These are phyloP conservation scores for Pyrenophora graminea DNA, from an alignment of 2,329 filamentous ascomycete genomes.

Conservation along the genomic window DNA sequence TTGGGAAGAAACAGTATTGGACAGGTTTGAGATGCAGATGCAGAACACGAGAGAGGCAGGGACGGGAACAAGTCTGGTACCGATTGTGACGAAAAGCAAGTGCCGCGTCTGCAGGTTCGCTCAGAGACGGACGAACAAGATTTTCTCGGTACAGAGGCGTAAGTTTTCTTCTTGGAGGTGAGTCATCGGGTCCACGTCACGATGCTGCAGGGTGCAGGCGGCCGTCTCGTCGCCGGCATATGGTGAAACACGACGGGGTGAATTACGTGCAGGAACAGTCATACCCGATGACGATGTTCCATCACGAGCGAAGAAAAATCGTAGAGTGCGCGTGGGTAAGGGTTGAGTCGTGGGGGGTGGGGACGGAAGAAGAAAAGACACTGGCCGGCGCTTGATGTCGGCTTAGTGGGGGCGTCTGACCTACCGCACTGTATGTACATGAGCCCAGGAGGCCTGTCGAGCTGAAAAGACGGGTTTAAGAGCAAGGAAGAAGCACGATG, in stretches of 20 bases:
- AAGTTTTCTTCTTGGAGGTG: conserved; percentile 28
- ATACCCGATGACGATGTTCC: conserved; percentile 22
- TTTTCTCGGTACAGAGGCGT: conserved; percentile 6
- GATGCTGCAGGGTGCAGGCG: conserved; percentile 31
- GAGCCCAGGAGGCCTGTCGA: conserved; percentile 31
- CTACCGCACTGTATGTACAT: background rate
- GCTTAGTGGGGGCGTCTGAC: conserved; percentile 24
- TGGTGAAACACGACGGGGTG: conserved; percentile 36
- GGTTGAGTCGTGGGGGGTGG: conserved; percentile 1
- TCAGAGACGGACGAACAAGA: background rate
- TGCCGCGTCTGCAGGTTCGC: conserved; percentile 12
- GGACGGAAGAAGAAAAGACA: conserved; percentile 1
- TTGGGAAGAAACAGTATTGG: conserved; percentile 25
- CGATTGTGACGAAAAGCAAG: conserved; percentile 15
- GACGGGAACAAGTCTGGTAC: conserved; percentile 4
- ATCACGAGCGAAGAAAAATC: conserved; percentile 1
- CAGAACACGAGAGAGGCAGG: conserved; percentile 11
- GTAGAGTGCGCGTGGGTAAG: conserved; percentile 7
- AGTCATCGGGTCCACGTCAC: conserved; percentile 43
- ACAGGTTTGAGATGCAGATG: conserved; percentile 24
- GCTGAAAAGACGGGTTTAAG: conserved; percentile 32
- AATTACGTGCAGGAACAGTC: conserved; percentile 27
- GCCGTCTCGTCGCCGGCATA: conserved; percentile 28
- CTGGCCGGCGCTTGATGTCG: conserved; percentile 24
- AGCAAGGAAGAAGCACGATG: conserved; percentile 28